These are phyloP conservation scores for Coniochaeta sp. DNA, from an alignment of 2,329 filamentous ascomycete species.

Conservation along the genomic window DNA sequence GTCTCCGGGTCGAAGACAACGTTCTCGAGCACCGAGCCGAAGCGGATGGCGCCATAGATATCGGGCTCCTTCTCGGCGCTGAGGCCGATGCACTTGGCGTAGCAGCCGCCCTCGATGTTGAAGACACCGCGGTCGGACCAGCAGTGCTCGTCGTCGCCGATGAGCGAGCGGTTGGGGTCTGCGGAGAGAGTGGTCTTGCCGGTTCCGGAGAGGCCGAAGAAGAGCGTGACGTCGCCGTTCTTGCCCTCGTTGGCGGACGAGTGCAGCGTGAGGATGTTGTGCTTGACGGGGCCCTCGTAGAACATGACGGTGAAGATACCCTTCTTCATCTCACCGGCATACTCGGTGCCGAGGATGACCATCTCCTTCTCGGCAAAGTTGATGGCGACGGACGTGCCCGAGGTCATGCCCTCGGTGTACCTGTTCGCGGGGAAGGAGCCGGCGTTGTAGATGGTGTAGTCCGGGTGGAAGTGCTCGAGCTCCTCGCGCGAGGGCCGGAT, in stretches of 20 bases:
- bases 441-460: constrained; percentile 99
- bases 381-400: constrained; percentile 92
- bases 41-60: constrained; percentile 92
- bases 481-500: constrained; percentile 88
- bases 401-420: constrained; percentile 98
- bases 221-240: constrained; percentile 92
- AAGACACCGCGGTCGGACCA: constrained; percentile 96
- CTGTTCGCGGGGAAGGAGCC: constrained; percentile 97
- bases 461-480: constrained; percentile 94
- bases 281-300: constrained; percentile 99
- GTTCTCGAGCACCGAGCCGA: constrained; percentile 96
- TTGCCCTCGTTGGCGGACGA: constrained; percentile 97
- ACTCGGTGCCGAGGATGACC: constrained; percentile 98
- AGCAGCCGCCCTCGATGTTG: constrained; percentile 99
- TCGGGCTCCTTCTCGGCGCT: constrained; percentile 98
- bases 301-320: constrained; percentile 98
- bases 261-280: constrained; percentile 97
- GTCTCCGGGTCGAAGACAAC: constrained; percentile 92
- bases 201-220: constrained; percentile 51
- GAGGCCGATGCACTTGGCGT: constrained; percentile 96
- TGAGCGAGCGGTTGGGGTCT: constrained; percentile 1
- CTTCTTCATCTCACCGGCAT: constrained; percentile 97
- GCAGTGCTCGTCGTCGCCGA: constrained; percentile 99
- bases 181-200: constrained; percentile 3
- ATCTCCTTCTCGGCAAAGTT: constrained; percentile 99